Evolutionary conservation across 495 filamentous ascomycete species (phyloP).

Genomic region (Amphirosellinia nigrospora): DNA sequence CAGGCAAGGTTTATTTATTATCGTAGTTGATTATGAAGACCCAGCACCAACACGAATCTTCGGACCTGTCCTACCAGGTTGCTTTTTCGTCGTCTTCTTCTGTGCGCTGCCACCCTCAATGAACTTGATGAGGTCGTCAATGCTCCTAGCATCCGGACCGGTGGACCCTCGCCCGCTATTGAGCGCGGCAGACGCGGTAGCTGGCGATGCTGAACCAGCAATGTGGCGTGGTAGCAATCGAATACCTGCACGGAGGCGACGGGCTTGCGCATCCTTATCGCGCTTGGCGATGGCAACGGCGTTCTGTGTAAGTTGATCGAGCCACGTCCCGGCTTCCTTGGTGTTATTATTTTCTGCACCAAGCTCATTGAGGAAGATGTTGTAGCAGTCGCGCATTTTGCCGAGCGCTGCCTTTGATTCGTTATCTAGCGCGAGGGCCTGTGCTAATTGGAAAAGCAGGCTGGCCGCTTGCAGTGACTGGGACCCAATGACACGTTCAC

Average conservation of each 20-base stretch:
- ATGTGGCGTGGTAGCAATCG: conserved; percentile 55
- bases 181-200: conserved; percentile 33
- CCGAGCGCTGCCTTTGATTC: conserved; percentile 87
- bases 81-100: conserved; percentile 73
- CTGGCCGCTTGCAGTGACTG: conserved; percentile 92
- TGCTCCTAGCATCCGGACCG: conserved; percentile 71
- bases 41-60: conserved; percentile 65
- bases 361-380: conserved; percentile 85
- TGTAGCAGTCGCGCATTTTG: conserved; percentile 93
- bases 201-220: conserved; percentile 46
- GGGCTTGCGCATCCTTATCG: conserved; percentile 80
- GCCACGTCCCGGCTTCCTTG: conserved; percentile 90
- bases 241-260: conserved; percentile 63
- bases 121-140: conserved; percentile 86
- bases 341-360: conserved; percentile 93
- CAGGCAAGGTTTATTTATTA: not conserved
- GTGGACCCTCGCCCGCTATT: conserved; percentile 29
- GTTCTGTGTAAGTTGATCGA: conserved; percentile 94
- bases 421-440: conserved; percentile 90
- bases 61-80: conserved; percentile 68
- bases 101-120: conserved; percentile 76
- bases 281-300: conserved; percentile 93
- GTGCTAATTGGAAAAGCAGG: conserved; percentile 94
- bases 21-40: conserved; percentile 12
- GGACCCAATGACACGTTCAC: conserved; percentile 85